Evolutionary conservation across 2,329 filamentous ascomycete species (phyloP).

Genomic region (Neonectria punicea): DNA sequence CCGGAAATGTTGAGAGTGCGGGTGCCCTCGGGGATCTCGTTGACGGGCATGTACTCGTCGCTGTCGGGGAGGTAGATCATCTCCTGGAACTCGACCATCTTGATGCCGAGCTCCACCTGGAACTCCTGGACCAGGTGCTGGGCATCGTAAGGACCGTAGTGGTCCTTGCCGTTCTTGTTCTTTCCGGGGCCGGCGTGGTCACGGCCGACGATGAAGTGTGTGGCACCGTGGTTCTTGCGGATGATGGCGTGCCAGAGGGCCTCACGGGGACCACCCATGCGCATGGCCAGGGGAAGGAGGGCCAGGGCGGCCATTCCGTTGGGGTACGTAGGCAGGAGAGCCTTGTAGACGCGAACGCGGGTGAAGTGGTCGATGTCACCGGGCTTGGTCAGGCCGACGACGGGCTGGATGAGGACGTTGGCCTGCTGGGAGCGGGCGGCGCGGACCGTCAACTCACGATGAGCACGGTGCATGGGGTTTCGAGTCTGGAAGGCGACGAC

Average conservation of each 20-base stretch:
- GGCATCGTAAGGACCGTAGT: constrained; percentile 98
- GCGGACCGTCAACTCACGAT: constrained; percentile 96
- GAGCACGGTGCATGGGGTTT: constrained; percentile 99
- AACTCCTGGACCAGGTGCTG: constrained; percentile 97
- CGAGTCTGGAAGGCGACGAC: constrained; percentile 99
- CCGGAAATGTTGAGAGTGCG: constrained; percentile 90
- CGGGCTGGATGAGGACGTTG: constrained; percentile 98
- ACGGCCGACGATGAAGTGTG: constrained; percentile 98
- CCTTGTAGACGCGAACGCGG: constrained; percentile 98
- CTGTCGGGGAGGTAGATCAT: constrained; percentile 98
- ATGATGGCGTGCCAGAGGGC: constrained; percentile 99
- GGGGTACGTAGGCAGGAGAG: constrained; percentile 93
- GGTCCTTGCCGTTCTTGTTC: constrained; percentile 96
- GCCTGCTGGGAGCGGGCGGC: constrained; percentile 95
- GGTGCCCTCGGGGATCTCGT: constrained; percentile 85
- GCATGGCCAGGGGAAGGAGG: constrained; percentile 95
- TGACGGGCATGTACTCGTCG: constrained; percentile 94
- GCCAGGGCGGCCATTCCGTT: constrained; percentile 99
- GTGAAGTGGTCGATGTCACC: constrained; percentile 99
- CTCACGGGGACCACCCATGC: constrained; percentile 98
- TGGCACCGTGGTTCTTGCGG: constrained; percentile 99
- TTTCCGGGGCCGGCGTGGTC: constrained; percentile 98
- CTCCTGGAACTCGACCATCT: constrained; percentile 99
- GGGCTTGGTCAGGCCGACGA: constrained; percentile 97
- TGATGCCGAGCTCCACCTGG: constrained; percentile 94